phyloP scores from a whole-genome alignment of 768 basidiomycete genomes.

The Calocybe indica region DNA sequence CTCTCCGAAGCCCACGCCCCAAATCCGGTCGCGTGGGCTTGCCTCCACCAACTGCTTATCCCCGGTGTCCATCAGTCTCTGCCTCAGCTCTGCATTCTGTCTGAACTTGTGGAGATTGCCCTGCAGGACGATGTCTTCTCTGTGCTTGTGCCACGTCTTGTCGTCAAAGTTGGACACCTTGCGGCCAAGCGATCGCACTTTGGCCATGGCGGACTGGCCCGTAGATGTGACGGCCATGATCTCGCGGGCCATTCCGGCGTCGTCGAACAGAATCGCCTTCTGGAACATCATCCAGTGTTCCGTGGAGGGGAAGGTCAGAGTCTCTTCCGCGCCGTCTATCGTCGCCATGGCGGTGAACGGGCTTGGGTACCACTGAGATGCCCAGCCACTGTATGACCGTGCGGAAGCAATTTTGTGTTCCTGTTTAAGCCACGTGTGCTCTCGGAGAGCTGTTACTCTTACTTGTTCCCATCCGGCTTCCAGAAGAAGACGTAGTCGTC shows the following conservation, averaged over 20 bases:
- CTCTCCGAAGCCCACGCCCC: constrained; percentile 55
- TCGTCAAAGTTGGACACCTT: constrained; percentile 44
- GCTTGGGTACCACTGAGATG: constrained; percentile 9
- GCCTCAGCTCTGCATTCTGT: constrained; percentile 36
- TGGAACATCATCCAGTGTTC: constrained; percentile 71
- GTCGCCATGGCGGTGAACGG: constrained; percentile 5
- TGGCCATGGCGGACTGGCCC: constrained; percentile 27
- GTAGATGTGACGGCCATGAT: constrained; percentile 31
- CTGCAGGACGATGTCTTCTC: constrained; percentile 45
- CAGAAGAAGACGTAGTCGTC: constrained; percentile 1
- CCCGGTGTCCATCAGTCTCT: constrained; percentile 41
- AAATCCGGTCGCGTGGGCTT: constrained; percentile 55
- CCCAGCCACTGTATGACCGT: constrained; percentile 5
- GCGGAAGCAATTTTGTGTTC: no score
- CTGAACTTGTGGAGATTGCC: constrained; percentile 52
- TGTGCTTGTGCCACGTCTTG: constrained; percentile 35
- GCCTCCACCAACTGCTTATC: constrained; percentile 47
- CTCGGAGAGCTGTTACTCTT: neutral
- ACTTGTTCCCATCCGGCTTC: neutral
- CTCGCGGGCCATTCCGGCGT: constrained; percentile 33
- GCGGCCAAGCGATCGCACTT: constrained; percentile 50
- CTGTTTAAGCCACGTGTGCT: no score
- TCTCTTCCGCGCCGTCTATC: constrained; percentile 13
- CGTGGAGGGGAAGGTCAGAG: constrained; percentile 35
- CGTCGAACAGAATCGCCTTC: constrained; percentile 52